These are phyloP conservation scores for Colletotrichum liaoningense DNA, from an alignment of 2,329 filamentous ascomycete species.

Conservation along the genomic window DNA sequence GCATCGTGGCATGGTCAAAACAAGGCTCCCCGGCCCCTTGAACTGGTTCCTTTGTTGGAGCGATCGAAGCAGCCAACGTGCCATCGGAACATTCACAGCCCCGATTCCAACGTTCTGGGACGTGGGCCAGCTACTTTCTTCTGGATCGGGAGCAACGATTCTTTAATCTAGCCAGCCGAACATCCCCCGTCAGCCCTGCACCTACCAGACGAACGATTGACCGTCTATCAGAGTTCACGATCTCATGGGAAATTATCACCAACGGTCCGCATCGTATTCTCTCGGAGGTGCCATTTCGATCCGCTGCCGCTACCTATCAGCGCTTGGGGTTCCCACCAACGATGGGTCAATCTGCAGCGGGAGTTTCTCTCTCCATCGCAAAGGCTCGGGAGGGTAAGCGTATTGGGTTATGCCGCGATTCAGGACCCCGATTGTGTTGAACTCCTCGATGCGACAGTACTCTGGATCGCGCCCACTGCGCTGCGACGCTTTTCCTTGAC, in stretches of 20 bases:
- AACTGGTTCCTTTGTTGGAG: conserved; percentile 25
- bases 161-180: neutral
- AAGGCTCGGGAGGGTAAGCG: neutral
- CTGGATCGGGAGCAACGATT: conserved; percentile 17
- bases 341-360: neutral
- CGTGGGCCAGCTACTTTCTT: neutral
- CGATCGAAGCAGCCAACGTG: conserved; percentile 26
- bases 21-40: conserved; percentile 8
- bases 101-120: conserved; percentile 25
- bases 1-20: conserved; percentile 18
- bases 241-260: neutral
- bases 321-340: neutral
- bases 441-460: neutral
- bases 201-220: conserved; percentile 17
- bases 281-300: neutral
- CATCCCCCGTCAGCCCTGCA: conserved; percentile 2
- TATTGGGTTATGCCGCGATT: neutral
- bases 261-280: neutral
- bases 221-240: neutral
- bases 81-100: conserved; percentile 28
- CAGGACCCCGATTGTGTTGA: neutral
- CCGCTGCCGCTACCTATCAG: neutral
- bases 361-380: neutral
- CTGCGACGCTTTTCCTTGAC: neutral
- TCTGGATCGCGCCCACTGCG: conserved; percentile 6